Evolutionary conservation across 305 asterid genomes (phyloP).

Genomic region (Rubia occidens): DNA sequence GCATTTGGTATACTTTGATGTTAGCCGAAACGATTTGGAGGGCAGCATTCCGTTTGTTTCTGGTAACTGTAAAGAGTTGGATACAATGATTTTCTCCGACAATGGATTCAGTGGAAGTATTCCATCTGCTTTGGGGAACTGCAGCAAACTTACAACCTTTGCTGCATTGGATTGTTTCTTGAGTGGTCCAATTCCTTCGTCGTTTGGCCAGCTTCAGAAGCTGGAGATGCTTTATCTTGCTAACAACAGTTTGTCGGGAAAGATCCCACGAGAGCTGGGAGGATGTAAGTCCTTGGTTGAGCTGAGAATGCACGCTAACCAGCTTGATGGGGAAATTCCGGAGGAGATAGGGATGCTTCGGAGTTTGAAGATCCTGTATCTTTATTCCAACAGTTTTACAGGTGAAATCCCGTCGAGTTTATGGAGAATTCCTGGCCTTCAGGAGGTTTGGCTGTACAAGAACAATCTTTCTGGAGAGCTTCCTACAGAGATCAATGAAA

Average conservation of each 20-base stretch:
- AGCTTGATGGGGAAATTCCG: conserved; percentile 56
- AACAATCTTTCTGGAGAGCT: conserved; percentile 67
- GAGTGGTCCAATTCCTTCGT: conserved; percentile 61
- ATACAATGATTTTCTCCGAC: conserved; percentile 36
- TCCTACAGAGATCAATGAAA: conserved; percentile 50
- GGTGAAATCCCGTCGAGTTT: conserved; percentile 61
- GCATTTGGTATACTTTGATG: conserved; percentile 36
- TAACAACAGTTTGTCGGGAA: conserved; percentile 52
- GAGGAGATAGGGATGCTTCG: conserved; percentile 52
- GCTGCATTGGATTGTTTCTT: conserved; percentile 49
- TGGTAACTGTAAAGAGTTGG: conserved; percentile 34
- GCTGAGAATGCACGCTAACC: conserved; percentile 44
- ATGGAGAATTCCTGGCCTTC: conserved; percentile 61
- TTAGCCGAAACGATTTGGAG: conserved; percentile 39
- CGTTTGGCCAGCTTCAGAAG: conserved; percentile 45
- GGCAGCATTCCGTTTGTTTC: conserved; percentile 44
- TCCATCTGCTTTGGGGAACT: conserved; percentile 53
- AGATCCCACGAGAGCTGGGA: conserved; percentile 70
- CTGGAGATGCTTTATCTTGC: conserved; percentile 49
- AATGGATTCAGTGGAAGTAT: conserved; percentile 46
- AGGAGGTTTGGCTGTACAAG: conserved; percentile 41
- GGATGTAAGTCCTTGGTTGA: conserved; percentile 51
- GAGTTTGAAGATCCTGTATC: conserved; percentile 34
- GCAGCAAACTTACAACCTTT: conserved; percentile 38
- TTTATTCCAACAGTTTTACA: conserved; percentile 47